phyloP scores from a whole-genome alignment of 2,329 filamentous ascomycete genomes.

The Colletotrichum zoysiae region DNA sequence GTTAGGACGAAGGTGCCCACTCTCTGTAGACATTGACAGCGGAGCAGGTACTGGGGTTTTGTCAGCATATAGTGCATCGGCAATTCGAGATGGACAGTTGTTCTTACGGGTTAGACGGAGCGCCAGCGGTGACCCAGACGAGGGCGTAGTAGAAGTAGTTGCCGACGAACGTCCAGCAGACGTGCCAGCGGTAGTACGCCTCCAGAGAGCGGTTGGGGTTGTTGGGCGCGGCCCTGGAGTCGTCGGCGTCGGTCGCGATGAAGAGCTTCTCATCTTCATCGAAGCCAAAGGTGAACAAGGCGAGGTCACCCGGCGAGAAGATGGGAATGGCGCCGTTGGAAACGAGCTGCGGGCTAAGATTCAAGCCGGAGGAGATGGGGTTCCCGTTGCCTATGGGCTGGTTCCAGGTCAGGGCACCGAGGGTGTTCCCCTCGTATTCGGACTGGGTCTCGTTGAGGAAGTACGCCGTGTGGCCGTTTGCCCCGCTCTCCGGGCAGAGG shows the following conservation, averaged over 20 bases:
- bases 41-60: conserved; percentile 17
- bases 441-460: conserved; percentile 26
- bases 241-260: conserved; percentile 25
- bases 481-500: conserved; percentile 29
- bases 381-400: conserved; percentile 28
- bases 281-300: conserved; percentile 28
- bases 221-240: conserved; percentile 28
- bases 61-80: not conserved
- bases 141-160: conserved; percentile 40
- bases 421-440: not conserved
- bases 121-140: conserved; percentile 36
- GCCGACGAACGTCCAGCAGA: conserved; percentile 38
- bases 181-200: conserved; percentile 37
- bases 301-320: conserved; percentile 29
- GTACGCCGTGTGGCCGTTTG: conserved; percentile 10
- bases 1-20: conserved; percentile 14
- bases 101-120: conserved; percentile 25
- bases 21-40: conserved; percentile 24
- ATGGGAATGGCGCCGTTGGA: conserved; percentile 37
- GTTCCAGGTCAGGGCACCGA: conserved; percentile 37
- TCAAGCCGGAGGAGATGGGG: conserved; percentile 12
- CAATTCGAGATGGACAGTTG: not conserved
- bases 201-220: not conserved
- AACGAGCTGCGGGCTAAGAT: conserved; percentile 24
- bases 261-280: conserved; percentile 33